Base-by-base conservation (phyloP, 1,284 basidiomycete genomes). In the Peniophora sp. region DNA sequence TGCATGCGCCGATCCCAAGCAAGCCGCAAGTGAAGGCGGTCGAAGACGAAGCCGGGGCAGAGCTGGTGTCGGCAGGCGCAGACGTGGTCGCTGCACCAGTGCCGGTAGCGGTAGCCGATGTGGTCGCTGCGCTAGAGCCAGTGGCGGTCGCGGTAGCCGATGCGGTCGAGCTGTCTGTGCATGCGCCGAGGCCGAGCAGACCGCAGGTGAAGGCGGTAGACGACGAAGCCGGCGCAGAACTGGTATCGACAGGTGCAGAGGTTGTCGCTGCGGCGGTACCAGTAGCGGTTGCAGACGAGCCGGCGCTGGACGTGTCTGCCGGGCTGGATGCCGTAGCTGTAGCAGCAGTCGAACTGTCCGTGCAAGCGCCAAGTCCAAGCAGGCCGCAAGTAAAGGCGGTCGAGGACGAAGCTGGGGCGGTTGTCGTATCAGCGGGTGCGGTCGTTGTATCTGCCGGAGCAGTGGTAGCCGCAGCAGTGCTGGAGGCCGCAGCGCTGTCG, bases 361-460 rank as follows among this genome's bases (percentile, higher is more conserved):
- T 35, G 9, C 9, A 44, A 36, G 55, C 35, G 10, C 53, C 25
- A 23, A 51, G 47, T 14, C 52, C 36, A 23, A 63, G 19, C 1
- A 55, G 9, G 35, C 27, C 27, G 27, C 27, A 32, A n/a, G n/a
- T n/a, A n/a, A 35, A n/a, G 2, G 12, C 27, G 10, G 34, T 36
- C 34, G 34, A 10, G 34, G 34, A 36, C 34, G 34, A 36, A 36
- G 34, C 34, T 36, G 20, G 49, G 9, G 10, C 34, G 38, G 19
- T 20, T 44, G 14, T n/a, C 27, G 47, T 47, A 32, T 44, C 17
- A 3, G 35, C n/a, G 16, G 39, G 11, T 17, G 47, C 48, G 8
- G 50, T 39, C 11, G 52, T 55, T 2, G 56, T 59, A 1, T 57
- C 56, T n/a, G 54, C 24, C 12, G 53, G 35, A 2, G 52, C 38